Conservation (phyloP, 2,329 filamentous ascomycete genomes). For the Rhynchosporium agropyri region DNA sequence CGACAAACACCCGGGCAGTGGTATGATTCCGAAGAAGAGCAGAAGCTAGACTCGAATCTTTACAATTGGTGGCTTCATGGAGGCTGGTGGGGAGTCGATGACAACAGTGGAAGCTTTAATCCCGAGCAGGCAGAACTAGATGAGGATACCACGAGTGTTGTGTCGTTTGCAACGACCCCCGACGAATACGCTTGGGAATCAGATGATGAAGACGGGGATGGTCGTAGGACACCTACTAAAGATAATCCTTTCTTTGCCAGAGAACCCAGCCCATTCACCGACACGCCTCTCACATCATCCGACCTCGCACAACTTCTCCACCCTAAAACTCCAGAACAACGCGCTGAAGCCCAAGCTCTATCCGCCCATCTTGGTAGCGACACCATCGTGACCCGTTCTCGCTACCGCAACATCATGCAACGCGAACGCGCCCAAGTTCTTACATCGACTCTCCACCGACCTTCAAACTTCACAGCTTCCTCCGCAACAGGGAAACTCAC, state of each 20-base stretch:
- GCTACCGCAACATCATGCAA: constrained; percentile 69
- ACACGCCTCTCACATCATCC: constrained; percentile 64
- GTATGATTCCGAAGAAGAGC: constrained; percentile 62
- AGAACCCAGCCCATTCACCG: constrained; percentile 60
- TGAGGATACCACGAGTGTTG: constrained; percentile 77
- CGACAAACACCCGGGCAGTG: constrained; percentile 46
- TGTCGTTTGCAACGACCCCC: constrained; percentile 58
- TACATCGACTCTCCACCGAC: constrained; percentile 49
- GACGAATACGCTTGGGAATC: constrained; percentile 53
- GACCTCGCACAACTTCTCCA: constrained; percentile 81
- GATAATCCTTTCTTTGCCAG: constrained; percentile 53
- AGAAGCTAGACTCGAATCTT: constrained; percentile 70
- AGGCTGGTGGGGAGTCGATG: constrained; percentile 82
- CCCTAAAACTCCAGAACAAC: constrained; percentile 75
- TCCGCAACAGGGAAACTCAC: constrained; percentile 48
- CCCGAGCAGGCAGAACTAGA: constrained; percentile 58
- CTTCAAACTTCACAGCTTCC: constrained; percentile 39
- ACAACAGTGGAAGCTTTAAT: constrained; percentile 78
- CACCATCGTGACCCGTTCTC: constrained; percentile 78
- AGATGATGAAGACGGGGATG: constrained; percentile 44
- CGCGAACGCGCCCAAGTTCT: constrained; percentile 72
- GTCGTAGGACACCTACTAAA: constrained; percentile 75
- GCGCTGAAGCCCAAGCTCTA: constrained; percentile 78
- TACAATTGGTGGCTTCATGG: constrained; percentile 85
- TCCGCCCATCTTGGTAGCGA: constrained; percentile 76